Evolutionary conservation across 2,329 filamentous ascomycete species (phyloP).

Genomic region (Pseudogymnoascus destructans): DNA sequence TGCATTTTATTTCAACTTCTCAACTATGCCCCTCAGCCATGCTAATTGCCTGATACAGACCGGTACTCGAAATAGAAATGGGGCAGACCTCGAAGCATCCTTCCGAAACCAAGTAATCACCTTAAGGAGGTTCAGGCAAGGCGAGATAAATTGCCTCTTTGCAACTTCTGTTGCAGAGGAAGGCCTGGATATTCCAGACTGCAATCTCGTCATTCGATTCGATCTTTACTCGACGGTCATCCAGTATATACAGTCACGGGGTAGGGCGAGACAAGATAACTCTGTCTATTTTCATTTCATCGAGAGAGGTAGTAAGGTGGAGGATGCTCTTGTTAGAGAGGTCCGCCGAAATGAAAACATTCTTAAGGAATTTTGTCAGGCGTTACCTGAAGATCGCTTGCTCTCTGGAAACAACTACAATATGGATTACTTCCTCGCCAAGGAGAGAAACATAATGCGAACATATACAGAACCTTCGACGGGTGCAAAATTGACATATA

Average conservation of each 20-base stretch:
- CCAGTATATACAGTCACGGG: conserved; percentile 86
- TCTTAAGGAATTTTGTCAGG: conserved; percentile 64
- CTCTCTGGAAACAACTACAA: conserved; percentile 47
- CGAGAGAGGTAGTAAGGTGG: conserved; percentile 53
- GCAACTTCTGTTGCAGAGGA: conserved; percentile 56
- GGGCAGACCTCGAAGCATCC: conserved; percentile 44
- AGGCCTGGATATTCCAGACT: conserved; percentile 54
- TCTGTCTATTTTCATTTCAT: conserved; percentile 81
- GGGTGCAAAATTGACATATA: conserved; percentile 67
- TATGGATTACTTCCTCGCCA: conserved; percentile 40
- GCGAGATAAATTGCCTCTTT: conserved; percentile 49
- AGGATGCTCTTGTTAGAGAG: conserved; percentile 44
- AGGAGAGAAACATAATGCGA: conserved; percentile 27
- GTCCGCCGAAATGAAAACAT: conserved; percentile 45
- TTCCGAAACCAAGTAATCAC: conserved; percentile 62
- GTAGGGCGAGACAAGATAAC: conserved; percentile 62
- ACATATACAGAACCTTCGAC: conserved; percentile 48
- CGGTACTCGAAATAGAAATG: conserved; percentile 38
- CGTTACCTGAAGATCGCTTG: conserved; percentile 61
- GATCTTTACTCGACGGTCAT: conserved; percentile 84
- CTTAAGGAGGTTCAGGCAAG: conserved; percentile 50
- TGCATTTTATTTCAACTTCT: not conserved
- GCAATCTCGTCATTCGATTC: conserved; percentile 59
- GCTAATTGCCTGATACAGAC: conserved; percentile 15
- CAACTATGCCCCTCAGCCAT: not conserved